phyloP scores from a whole-genome alignment of 2,329 filamentous ascomycete species.

The Thelonectria olida region DNA sequence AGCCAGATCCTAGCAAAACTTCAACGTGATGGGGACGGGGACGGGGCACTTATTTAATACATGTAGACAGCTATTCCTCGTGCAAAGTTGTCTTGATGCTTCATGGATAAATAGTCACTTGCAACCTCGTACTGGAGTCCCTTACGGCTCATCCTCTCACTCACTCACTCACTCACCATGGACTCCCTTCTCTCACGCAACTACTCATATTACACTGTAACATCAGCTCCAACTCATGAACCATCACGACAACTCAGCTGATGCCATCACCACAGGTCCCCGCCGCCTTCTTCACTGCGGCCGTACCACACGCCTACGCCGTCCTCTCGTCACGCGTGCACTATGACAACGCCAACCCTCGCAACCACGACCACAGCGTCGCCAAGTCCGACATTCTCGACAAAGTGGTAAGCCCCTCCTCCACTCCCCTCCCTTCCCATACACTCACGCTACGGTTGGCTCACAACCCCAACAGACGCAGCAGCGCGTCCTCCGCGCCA shows the following conservation, averaged over 20 bases:
- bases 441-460: not conserved
- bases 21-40: too few relatives aligned
- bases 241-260: not conserved
- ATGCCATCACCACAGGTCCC: constrained; percentile 47
- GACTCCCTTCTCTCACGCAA: constrained; percentile 45
- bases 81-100: too few relatives aligned
- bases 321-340: constrained; percentile 40
- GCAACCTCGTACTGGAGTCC: not conserved
- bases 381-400: constrained; percentile 44
- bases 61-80: too few relatives aligned
- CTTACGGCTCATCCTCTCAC: not conserved
- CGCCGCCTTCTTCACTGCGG: constrained; percentile 47
- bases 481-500: constrained; percentile 62
- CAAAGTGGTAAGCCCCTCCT: constrained; percentile 35
- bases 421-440: not conserved
- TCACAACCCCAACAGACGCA: constrained; percentile 55
- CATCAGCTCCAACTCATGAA: not conserved
- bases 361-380: constrained; percentile 44
- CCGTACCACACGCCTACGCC: constrained; percentile 49
- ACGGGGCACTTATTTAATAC: constrained; percentile 21
- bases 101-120: not conserved
- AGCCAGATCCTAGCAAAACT: too few relatives aligned
- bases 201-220: constrained; percentile 46
- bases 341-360: constrained; percentile 52
- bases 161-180: constrained; percentile 35